Evolutionary conservation across 495 filamentous ascomycete genomes (phyloP), one percentile per base, ranked within the genome.

Genomic region (Neurospora hispaniola): DNA sequence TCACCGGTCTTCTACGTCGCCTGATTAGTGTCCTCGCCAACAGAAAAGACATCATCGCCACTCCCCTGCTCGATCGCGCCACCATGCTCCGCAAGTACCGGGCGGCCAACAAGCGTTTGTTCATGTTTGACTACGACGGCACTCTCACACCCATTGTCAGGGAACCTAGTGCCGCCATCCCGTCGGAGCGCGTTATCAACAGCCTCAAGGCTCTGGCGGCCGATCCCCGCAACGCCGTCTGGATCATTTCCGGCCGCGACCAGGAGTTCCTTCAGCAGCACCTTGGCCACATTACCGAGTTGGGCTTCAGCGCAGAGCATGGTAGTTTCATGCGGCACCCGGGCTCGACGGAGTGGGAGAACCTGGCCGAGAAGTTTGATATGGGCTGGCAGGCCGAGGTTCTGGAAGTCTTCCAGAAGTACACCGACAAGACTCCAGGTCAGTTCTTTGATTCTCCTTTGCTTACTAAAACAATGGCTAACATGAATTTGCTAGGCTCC

Each of bases 71-170:
- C 20, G 93, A 98, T 81, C 88, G 88, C 27, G 83, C 88, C 18
- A 83, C 87, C 75, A 79, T 97, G 71, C 81, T 95, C 48, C 86
- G 84, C 70, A 89, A 89, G 73, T 97, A 96, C 78, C 88, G 89
- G 73, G 84, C 87, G 66, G 88, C 93, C 20, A 81, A 81, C 54
- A 90, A 90, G 81, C 89, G 95, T 41, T 84, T 99, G 3, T 96
- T 98, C 81, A 94, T 99, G 91, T 97, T 98, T 76, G 96, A 99
- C 84, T 99, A 98, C 78, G 96, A 99, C 80, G 96, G 96, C 69
- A 99, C 96, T 0, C 88, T 99, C n/a, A 97, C 96, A 0, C 93
- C 94, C 2, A 98, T 99, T 75, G 94, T 98, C 38, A 89, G 90
- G 71, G 93, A 98, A 74, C 96, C 96, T 1, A 88, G 89, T 73